phyloP scores from a whole-genome alignment of 2,329 filamentous ascomycete species.

The Colletotrichum trifolii region DNA sequence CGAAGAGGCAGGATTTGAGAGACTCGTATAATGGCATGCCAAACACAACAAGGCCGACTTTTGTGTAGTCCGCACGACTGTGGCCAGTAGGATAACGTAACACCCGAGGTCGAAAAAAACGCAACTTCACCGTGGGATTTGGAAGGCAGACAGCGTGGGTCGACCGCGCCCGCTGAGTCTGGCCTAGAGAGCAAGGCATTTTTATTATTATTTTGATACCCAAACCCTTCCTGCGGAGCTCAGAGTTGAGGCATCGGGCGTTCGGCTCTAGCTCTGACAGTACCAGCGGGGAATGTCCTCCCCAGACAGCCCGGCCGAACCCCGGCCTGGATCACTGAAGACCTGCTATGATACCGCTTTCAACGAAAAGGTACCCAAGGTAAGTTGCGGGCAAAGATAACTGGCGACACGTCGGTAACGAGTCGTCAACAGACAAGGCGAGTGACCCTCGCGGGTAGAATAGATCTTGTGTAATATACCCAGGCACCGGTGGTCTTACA shows the following conservation, averaged over 20 bases:
- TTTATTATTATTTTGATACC: constrained; percentile 33
- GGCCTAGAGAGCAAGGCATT: constrained; percentile 26
- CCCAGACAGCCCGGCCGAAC: too few relatives aligned
- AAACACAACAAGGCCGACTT: too few relatives aligned
- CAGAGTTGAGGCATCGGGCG: not conserved
- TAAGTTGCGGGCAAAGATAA: too few relatives aligned
- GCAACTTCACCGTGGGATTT: constrained; percentile 1
- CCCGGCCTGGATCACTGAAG: too few relatives aligned
- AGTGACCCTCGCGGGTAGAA: not conserved
- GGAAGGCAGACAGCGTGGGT: constrained; percentile 2
- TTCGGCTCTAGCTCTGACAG: not conserved
- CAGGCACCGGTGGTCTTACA: not conserved
- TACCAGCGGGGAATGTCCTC: too few relatives aligned
- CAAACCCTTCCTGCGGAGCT: constrained; percentile 20
- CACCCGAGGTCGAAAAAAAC: too few relatives aligned
- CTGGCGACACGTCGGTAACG: too few relatives aligned
- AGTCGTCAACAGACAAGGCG: too few relatives aligned
- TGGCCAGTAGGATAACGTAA: too few relatives aligned
- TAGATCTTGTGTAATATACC: not conserved
- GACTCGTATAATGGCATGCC: constrained; percentile 42
- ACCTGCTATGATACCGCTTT: too few relatives aligned
- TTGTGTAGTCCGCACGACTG: too few relatives aligned
- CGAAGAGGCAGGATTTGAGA: constrained; percentile 63
- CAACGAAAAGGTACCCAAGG: too few relatives aligned
- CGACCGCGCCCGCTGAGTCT: constrained; percentile 24